Evolutionary conservation across 1,284 basidiomycete genomes (phyloP), one percentile per base, ranked within the genome.

Genomic region (Lentinula novae-zelandiae): DNA sequence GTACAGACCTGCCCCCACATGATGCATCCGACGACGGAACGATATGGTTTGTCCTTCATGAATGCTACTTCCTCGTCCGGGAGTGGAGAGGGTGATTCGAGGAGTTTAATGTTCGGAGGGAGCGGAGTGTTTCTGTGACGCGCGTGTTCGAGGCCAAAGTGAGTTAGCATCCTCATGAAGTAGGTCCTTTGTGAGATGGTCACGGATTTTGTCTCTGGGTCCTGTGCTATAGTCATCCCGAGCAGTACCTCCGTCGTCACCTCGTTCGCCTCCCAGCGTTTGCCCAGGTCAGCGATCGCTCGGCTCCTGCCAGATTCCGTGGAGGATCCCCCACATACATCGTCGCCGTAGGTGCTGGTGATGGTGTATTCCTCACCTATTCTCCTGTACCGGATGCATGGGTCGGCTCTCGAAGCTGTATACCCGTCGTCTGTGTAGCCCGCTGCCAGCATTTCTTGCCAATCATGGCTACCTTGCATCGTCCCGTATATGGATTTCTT

Each of bases 401-500:
- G 62, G 13, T 65, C 62, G 0, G 34, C 57, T 17, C 36, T 53
- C 4, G 61, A 49, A 2, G 66, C 59, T 1, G 20, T 62, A 63
- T 73, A 75, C 13, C 70, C 70, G 9, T 68, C 62, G 0, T 58
- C 53, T 0, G 55, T 17, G 65, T 80, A 74, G 0, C 66, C 67
- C 0, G 62, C 60, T 36, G 73, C 61, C 56, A 80, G 64, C 5
- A 71, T 73, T 5, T 68, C 53, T 67, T 78, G 76, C 77, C 78
- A 80, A 5, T 69, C 65, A 0, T 67, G 65, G 1, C 71, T 64
- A 5, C 64, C 69, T 60, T 80, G 77, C 63, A 76, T 77, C 64
- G 79, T 72, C 0, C 78, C 76, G 22, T 22, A 81, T 0, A 80
- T 64, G 0, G 71, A 66, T n/a, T 71, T 68, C 27, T 71, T 20